Evolutionary conservation across 2,329 filamentous ascomycete genomes (phyloP), one percentile per base, ranked within the genome.

Genomic region (Chaetomium sp.): DNA sequence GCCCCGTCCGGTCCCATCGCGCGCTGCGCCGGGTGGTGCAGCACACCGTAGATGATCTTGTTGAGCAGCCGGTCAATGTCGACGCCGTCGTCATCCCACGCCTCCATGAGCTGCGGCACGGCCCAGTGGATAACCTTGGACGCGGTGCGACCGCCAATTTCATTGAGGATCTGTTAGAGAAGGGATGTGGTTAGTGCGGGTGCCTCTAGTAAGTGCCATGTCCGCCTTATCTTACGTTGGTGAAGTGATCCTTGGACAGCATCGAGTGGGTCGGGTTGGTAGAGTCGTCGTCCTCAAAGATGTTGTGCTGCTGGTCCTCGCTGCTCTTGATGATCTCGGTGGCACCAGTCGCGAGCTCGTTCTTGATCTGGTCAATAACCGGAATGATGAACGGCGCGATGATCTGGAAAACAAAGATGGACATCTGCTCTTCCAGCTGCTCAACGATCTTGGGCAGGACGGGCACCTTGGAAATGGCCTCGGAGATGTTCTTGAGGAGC

Each of bases 181-280:
- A 2, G 19, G 21, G 3, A 4, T 27, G 47, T 16, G 6, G 51
- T 70, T 45, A 67, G 63, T 29, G 25, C 21, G 55, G 8, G 12
- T 12, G 25, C 19, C 35, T 35, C 9, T 13, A 21, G 21, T 19
- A 21, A 38, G 2, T 1, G 16, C 13, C 9, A 19, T 21, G 21
- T 16, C 23, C 4, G 10, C 3, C 8, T 13, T 27, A 19, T 9
- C 82, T 78, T 75, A 90, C 82, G 74, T 96, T 96, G 68, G 90
- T 91, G 77, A 97, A 97, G 78, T 97, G 93, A 73, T 97, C 93
- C 80, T 97, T 97, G 65, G 92, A 93, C 60, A 97, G 81, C 93
- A 97, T 97, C 23, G 92, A 96, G 80, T 97, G 93, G 1, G 93
- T 97, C 0, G 93, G 94, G 73, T 97, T 90, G 23, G 87, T 87